Conservation (phyloP, 2,329 filamentous ascomycete genomes). For the Monosporascus ibericus region DNA sequence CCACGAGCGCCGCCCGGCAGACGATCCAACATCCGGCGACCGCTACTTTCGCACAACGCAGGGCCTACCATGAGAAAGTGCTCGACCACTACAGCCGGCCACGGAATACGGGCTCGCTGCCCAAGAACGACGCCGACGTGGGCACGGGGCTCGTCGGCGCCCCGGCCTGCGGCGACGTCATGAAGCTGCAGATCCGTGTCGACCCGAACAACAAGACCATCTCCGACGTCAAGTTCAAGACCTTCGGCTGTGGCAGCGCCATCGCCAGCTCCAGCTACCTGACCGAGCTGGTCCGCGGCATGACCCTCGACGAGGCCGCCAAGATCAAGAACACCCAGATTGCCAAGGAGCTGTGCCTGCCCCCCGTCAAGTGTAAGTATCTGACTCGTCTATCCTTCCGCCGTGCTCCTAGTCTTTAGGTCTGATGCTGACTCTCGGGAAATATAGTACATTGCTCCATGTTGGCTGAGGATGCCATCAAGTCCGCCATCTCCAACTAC, state of each 20-base stretch:
- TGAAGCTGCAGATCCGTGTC: conserved; percentile 86
- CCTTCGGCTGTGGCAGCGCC: conserved; percentile 74
- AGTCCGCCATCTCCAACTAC: conserved; percentile 85
- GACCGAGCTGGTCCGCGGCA: conserved; percentile 89
- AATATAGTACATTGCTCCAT: conserved; percentile 78
- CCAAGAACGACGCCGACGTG: conserved; percentile 64
- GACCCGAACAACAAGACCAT: conserved; percentile 70
- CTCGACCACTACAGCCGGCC: conserved; percentile 80
- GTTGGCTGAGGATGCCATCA: conserved; percentile 89
- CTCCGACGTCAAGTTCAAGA: conserved; percentile 79
- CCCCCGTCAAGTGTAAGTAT: conserved; percentile 66
- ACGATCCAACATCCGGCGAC: conserved; percentile 26
- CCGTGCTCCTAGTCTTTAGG: too few species aligned
- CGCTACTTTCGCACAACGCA: conserved; percentile 31
- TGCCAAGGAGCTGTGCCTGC: conserved; percentile 82
- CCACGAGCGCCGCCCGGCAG: conserved; percentile 31
- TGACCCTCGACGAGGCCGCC: conserved; percentile 90
- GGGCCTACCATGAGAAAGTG: conserved; percentile 52
- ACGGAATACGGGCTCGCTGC: conserved; percentile 72
- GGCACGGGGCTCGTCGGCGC: conserved; percentile 75
- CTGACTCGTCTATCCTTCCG: not conserved
- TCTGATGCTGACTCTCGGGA: conserved; percentile 17
- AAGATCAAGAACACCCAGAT: conserved; percentile 97
- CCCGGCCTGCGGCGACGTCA: conserved; percentile 87
- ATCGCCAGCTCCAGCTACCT: conserved; percentile 94